phyloP scores from a whole-genome alignment of 73 alveolate genomes.

The Paramecium pentaurelia region DNA sequence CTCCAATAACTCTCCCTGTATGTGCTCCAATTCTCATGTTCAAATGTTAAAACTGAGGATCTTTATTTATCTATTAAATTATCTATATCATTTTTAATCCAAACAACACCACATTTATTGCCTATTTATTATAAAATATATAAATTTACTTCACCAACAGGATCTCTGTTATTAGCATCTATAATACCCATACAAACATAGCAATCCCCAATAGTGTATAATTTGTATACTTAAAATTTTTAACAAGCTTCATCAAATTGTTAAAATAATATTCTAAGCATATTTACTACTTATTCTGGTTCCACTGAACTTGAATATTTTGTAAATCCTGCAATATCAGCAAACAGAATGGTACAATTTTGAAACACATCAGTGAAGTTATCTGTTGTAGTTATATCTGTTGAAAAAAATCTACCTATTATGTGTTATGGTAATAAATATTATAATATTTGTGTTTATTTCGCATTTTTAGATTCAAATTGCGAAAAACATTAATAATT shows the following conservation, averaged over 20 bases:
- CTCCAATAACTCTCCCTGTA: slow-evolving; percentile 84
- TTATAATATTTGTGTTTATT: background rate
- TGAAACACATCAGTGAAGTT: slow-evolving; percentile 81
- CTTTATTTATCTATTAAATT: slow-evolving; percentile 85
- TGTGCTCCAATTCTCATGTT: slow-evolving; percentile 91
- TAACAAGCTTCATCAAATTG: slow-evolving; percentile 93
- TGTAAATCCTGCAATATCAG: slow-evolving; percentile 92
- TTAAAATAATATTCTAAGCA: slow-evolving; percentile 88
- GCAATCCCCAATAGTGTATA: slow-evolving; percentile 97
- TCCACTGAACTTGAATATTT: slow-evolving; percentile 67
- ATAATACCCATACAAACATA: slow-evolving; percentile 95
- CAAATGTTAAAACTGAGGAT: slow-evolving; percentile 64
- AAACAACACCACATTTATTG: background rate
- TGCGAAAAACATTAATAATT: background rate
- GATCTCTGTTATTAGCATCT: slow-evolving; percentile 91
- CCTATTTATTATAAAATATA: background rate
- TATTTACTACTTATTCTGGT: slow-evolving; percentile 89
- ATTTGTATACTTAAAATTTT: slow-evolving; percentile 89
- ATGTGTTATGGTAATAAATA: slow-evolving; percentile 35
- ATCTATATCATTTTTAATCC: slow-evolving; percentile 93
- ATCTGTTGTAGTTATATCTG: slow-evolving; percentile 3
- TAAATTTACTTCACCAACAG: slow-evolving; percentile 85
- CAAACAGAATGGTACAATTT: slow-evolving; percentile 89
- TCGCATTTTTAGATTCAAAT: background rate
- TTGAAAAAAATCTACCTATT: background rate